These are phyloP conservation scores for Ciborinia camelliae DNA, from an alignment of 2,329 filamentous ascomycete species.

Conservation along the genomic window DNA sequence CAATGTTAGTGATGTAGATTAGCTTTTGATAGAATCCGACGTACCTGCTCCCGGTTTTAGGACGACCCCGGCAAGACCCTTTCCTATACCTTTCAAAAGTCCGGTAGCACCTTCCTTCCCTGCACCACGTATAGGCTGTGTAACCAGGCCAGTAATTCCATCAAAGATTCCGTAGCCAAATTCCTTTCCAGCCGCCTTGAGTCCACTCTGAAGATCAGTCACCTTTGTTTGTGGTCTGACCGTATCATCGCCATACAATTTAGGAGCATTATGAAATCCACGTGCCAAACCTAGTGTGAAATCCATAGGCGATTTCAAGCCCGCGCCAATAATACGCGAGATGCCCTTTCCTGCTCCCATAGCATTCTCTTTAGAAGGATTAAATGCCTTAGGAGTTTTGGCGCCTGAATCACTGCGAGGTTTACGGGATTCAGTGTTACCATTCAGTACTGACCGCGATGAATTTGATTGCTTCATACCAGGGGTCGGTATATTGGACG, in stretches of 20 bases:
- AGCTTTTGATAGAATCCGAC: slow-evolving; percentile 26
- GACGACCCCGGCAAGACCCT: slow-evolving; percentile 76
- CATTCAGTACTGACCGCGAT: slow-evolving; percentile 35
- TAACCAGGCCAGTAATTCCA: slow-evolving; percentile 76
- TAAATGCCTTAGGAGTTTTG: slow-evolving; percentile 26
- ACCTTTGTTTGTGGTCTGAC: slow-evolving; percentile 77
- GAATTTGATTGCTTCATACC: slow-evolving; percentile 26
- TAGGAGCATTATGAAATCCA: slow-evolving; percentile 85
- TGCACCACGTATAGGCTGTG: slow-evolving; percentile 68
- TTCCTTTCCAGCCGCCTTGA: slow-evolving; percentile 75
- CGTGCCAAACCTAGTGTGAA: slow-evolving; percentile 78
- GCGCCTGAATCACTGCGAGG: slow-evolving; percentile 22
- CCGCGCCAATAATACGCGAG: slow-evolving; percentile 68
- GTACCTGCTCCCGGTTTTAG: slow-evolving; percentile 77
- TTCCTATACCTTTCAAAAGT: slow-evolving; percentile 74
- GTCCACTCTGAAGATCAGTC: slow-evolving; percentile 69
- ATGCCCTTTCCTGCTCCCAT: slow-evolving; percentile 57
- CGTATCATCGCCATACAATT: slow-evolving; percentile 79
- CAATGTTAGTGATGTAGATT: slow-evolving; percentile 15
- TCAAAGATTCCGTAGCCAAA: slow-evolving; percentile 77
- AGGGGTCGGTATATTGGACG: not conserved
- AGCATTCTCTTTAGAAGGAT: slow-evolving; percentile 49
- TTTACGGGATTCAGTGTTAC: slow-evolving; percentile 26
- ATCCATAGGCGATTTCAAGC: slow-evolving; percentile 78
- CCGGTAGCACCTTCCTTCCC: slow-evolving; percentile 64